These are phyloP conservation scores for Sporothrix phasma DNA, from an alignment of 2,329 filamentous ascomycete species.

Conservation along the genomic window DNA sequence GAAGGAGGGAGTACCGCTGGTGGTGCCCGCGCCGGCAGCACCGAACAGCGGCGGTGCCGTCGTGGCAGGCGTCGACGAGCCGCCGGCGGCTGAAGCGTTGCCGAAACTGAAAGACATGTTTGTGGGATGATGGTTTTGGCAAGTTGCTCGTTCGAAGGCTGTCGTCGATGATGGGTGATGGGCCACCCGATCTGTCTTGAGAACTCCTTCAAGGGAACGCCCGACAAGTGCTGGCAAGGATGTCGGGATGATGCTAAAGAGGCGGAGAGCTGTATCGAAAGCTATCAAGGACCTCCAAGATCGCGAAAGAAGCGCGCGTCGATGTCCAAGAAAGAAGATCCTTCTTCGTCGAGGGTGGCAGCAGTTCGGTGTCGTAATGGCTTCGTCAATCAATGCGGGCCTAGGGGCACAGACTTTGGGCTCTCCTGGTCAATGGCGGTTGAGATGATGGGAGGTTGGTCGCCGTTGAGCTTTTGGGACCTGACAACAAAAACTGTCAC, in stretches of 20 bases:
- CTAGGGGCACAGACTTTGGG: not conserved
- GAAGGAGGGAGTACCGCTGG: not conserved
- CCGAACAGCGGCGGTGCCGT: slow-evolving; percentile 28
- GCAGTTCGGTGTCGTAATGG: not conserved
- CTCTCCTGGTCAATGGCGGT: not conserved
- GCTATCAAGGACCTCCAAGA: not conserved
- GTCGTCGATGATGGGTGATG: not conserved
- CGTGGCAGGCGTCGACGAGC: slow-evolving; percentile 30
- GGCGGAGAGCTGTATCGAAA: not conserved
- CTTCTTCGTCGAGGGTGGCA: not conserved
- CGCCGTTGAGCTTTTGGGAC: slow-evolving; percentile 11
- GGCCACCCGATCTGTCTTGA: not conserved
- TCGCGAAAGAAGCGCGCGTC: not conserved
- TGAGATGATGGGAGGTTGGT: not conserved
- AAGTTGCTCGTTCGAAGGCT: not conserved
- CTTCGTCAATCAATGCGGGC: not conserved
- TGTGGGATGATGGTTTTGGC: not conserved
- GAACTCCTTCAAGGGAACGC: not conserved
- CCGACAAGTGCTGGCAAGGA: too few species aligned
- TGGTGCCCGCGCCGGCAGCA: not conserved
- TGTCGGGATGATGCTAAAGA: not conserved
- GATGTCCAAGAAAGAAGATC: not conserved
- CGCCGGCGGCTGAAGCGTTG: slow-evolving; percentile 26
- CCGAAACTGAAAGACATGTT: slow-evolving; percentile 24
- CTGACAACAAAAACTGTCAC: slow-evolving; percentile 6